Base-by-base conservation (phyloP, 306 rosid genomes). In the Spatholobus suberectus region DNA sequence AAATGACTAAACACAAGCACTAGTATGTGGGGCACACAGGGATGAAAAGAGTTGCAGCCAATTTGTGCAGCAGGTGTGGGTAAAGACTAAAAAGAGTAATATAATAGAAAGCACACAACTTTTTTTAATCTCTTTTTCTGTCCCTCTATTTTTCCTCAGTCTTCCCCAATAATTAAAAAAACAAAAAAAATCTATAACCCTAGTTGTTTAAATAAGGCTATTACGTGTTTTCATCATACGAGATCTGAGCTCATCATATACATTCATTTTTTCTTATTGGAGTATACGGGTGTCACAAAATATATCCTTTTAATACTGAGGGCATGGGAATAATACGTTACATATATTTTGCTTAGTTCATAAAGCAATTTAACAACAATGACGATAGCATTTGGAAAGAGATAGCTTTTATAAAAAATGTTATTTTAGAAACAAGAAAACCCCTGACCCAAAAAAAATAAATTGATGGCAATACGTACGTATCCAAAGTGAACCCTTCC, bases 21-120 rank as follows among this genome's bases (percentile, higher is more conserved):
- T 46, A 34, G 57, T 69, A 29, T 41, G 67, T 81, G 84, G 43
- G 84, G 74, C 57, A 81, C 55, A 62, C 57, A 23, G 10, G 0
- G 57, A 47, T 62, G 75, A 73, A 62, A 63, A 51, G 77, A 62
- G 85, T 73, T 81, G 85, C 85, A 72, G 54, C 84, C 73, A 81
- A 81, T 44, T 57, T 80, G 49, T 26, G 77, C 77, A 81, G 79
- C 61, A 49, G 51, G 37, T 54, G 34, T 69, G 76, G 83, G 78
- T 38, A 71, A 80, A 59, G 79, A 72, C 84, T 71, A 59, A 81
- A 81, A 81, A 62, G 57, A 61, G 67, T 62, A 62, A 46, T 37
- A 73, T 61, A 62, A 73, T 81, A 70, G 67, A 81, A 81, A 62
- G 86, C 78, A 70, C 59, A 43, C 46, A 21, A 35, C 29, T 76